Conservation (phyloP, 2,329 filamentous ascomycete species). For the Colletotrichum coccodes region DNA sequence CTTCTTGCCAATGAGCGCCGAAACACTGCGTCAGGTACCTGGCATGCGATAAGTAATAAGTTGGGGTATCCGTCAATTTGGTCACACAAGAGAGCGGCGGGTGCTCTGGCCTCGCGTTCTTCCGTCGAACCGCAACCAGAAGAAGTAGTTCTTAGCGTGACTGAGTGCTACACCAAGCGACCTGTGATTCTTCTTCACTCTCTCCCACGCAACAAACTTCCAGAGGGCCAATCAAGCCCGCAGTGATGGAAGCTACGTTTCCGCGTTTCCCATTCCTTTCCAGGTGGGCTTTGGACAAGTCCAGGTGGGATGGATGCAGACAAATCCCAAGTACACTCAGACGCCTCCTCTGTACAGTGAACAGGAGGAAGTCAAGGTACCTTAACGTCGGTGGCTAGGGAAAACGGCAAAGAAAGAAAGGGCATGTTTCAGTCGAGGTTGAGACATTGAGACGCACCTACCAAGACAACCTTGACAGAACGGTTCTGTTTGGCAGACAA, state of each 20-base stretch:
- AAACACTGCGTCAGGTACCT: conserved; percentile 9
- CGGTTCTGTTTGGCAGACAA: conserved; percentile 15
- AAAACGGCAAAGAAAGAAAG: not conserved
- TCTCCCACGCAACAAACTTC: not conserved
- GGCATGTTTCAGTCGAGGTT: conserved; percentile 21
- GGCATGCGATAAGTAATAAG: not conserved
- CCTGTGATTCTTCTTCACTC: not conserved
- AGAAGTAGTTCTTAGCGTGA: not conserved
- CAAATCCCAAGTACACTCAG: not conserved
- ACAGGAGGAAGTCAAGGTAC: not conserved
- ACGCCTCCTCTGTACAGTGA: not conserved
- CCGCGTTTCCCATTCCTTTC: not conserved
- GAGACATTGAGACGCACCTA: conserved; percentile 18
- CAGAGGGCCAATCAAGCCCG: not conserved
- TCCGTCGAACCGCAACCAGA: not conserved
- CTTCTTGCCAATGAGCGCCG: conserved; percentile 9
- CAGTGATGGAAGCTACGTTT: not conserved
- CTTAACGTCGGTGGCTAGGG: not conserved
- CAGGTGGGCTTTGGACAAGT: not conserved
- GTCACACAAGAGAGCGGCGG: not conserved
- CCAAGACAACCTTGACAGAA: conserved; percentile 2
- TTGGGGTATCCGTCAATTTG: not conserved
- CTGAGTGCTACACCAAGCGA: not conserved
- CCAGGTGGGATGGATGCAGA: not conserved
- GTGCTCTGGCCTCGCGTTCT: conserved; percentile 13